phyloP scores from a whole-genome alignment of 768 basidiomycete species.

The Termitomyces sp. region DNA sequence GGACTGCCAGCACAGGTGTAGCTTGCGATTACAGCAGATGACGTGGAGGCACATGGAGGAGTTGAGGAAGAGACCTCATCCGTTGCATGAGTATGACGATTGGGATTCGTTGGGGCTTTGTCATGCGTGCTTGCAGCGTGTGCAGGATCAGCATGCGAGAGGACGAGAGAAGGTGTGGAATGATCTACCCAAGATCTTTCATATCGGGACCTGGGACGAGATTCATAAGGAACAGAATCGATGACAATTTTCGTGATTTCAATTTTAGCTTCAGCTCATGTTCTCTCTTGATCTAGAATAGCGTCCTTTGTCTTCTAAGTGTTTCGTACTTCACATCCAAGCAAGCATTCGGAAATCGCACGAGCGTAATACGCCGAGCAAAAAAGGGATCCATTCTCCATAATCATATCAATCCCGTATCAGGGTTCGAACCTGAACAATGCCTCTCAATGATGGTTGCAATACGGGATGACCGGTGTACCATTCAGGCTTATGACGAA shows the following conservation, averaged over 20 bases:
- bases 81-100: slow-evolving; percentile 35
- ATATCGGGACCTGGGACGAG: slow-evolving; percentile 37
- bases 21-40: slow-evolving; percentile 24
- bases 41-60: slow-evolving; percentile 32
- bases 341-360: too few species aligned
- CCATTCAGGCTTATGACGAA: too few species aligned
- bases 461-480: too few species aligned
- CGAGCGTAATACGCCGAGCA: too few species aligned
- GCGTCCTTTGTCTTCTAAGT: too few species aligned
- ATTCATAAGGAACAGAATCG: slow-evolving; percentile 27
- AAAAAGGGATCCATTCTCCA: too few species aligned
- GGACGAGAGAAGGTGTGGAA: slow-evolving; percentile 40
- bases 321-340: too few species aligned
- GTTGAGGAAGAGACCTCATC: slow-evolving; percentile 34
- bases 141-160: slow-evolving; percentile 30
- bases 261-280: too few species aligned
- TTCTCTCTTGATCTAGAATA: too few species aligned
- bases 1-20: slow-evolving; percentile 28
- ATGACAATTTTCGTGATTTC: neutral
- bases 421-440: too few species aligned
- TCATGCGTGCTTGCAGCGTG: slow-evolving; percentile 27
- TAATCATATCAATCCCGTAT: too few species aligned
- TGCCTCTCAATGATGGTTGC: too few species aligned
- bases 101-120: slow-evolving; percentile 35
- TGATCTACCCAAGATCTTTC: slow-evolving; percentile 33